Evolutionary conservation across 495 filamentous ascomycete species (phyloP), one percentile per base, ranked within the genome.

Genomic region (Chaetomium tenue): DNA sequence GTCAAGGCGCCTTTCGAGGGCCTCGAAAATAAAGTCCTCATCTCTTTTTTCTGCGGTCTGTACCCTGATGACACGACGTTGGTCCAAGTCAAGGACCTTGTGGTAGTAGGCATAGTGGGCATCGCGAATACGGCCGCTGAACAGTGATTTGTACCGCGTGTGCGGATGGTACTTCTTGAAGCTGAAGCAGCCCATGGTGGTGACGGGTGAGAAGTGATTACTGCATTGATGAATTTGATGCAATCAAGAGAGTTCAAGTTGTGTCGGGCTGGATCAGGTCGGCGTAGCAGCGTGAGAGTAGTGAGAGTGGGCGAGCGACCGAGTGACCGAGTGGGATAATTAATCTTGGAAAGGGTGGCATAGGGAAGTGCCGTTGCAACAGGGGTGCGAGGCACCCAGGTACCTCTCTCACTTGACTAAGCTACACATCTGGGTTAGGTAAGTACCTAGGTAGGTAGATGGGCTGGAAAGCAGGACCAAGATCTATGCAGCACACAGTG

Each of bases 11-110:
- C 39, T 26, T 6, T 40, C 25, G n/a, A 63, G 53, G 1, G 53
- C 61, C 40, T 56, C 53, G 39, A 22, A 56, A 22, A 63, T 18
- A 18, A 63, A 58, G 0, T 63, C 53, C 40, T 40, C 53, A 16
- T 58, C 61, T 25, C 51, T 54, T 7, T 58, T 28, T 23, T 15
- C 53, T 3, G 30, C 7, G 0, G 53, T 56, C 30, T 0, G 23
- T n/a, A 56, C 53, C 30, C n/a, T 12, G 30, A 56, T 56, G n/a
- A 20, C 23, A 8, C 53, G 53, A 0, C 53, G 53, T 11, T 56
- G 53, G 30, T 56, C 53, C 53, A 30, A 56, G 30, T 56, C 33
- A 6, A 39, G 20, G 5, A 56, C 53, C 2, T 13, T 4, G 16
- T 56, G 53, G 33, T 56, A 56, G 33, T 22, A n/a, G 53, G 30